Conservation (phyloP, 2,329 filamentous ascomycete genomes). For the Escovopsis sp. region DNA sequence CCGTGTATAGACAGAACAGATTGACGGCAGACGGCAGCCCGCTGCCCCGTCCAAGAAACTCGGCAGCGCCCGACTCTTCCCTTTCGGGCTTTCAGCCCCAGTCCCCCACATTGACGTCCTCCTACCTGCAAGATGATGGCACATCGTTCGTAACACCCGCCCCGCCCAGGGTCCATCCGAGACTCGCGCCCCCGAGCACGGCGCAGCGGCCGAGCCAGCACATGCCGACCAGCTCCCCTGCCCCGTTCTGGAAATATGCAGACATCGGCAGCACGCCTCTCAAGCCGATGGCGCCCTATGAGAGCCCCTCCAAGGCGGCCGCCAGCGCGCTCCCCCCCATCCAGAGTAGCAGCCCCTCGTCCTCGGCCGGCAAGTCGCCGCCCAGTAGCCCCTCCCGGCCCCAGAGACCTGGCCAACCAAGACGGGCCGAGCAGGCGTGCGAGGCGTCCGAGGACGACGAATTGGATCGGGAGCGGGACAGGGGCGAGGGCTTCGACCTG, state of each 20-base stretch:
- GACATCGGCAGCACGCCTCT: slow-evolving; percentile 62
- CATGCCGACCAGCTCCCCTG: slow-evolving; percentile 73
- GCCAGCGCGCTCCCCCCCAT: slow-evolving; percentile 21
- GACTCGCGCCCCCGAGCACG: slow-evolving; percentile 65
- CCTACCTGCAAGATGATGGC: slow-evolving; percentile 45
- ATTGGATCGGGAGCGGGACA: slow-evolving; percentile 17
- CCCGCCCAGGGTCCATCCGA: slow-evolving; percentile 57
- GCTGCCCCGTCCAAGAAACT: slow-evolving; percentile 41
- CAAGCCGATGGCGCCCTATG: slow-evolving; percentile 32
- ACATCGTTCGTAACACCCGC: slow-evolving; percentile 56
- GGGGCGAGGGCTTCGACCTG: slow-evolving; percentile 42
- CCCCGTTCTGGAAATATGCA: slow-evolving; percentile 79
- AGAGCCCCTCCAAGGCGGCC: slow-evolving; percentile 42
- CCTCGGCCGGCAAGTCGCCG: slow-evolving; percentile 33
- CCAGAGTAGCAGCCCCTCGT: slow-evolving; percentile 45
- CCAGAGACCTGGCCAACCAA: slow-evolving; percentile 17
- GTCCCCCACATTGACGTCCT: slow-evolving; percentile 47
- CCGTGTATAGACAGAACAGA: slow-evolving; percentile 20
- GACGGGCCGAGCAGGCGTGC: slow-evolving; percentile 17
- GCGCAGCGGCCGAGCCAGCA: slow-evolving; percentile 70
- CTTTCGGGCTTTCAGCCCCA: slow-evolving; percentile 33
- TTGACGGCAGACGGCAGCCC: slow-evolving; percentile 45
- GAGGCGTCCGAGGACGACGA: slow-evolving; percentile 26
- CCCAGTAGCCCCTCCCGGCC: slow-evolving; percentile 35
- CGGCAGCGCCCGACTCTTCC: slow-evolving; percentile 23